Base-by-base conservation (phyloP, 768 basidiomycete genomes). In the Clathrus columnatus region DNA sequence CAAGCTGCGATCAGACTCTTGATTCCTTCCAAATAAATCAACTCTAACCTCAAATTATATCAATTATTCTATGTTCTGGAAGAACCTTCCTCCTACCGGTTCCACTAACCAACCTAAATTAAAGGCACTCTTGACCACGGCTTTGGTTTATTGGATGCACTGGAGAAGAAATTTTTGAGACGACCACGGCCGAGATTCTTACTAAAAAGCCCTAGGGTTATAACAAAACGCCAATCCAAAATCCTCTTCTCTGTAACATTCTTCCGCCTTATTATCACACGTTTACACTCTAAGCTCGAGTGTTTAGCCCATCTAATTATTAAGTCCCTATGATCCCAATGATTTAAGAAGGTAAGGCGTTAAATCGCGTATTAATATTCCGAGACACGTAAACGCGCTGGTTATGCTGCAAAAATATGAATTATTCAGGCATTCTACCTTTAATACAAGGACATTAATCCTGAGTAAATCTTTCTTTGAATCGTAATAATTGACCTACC, bases 1-100 rank as follows among this genome's bases (percentile, higher is more conserved):
- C 95, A 97, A 69, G 73, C 86, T 14, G 93, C 95, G 7, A 75
- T 99, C 67, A 97, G 91, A 73, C 98, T 98, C 73, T 23, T 42
- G 43, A 5, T 24, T 20, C 26, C 18, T 36, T 27, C 30, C n/a
- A n/a, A n/a, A n/a, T n/a, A n/a, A 26, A 10, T 14, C 20, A 24
- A 45, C 14, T n/a, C 7, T 7, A 44, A 23, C 20, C 18, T 26
- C 23, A 87, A 88, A 91, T 2, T 91, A 94, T 65, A 91, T 94
- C 68, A 96, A 96, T 71, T 92, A 95, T 70, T 82, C 92, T 14
- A 75, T 98, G 29, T 99, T 99, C 78, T 99, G 96, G 96, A 90
- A 85, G 71, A 98, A 95, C 72, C 81, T 99, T 60, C 86, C 92
- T 0, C 96, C 96, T 2, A 68, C 71, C 21, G 88, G 87, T 4